phyloP scores from a whole-genome alignment of 2,329 filamentous ascomycete species.

The Beauveria pseudobassiana region DNA sequence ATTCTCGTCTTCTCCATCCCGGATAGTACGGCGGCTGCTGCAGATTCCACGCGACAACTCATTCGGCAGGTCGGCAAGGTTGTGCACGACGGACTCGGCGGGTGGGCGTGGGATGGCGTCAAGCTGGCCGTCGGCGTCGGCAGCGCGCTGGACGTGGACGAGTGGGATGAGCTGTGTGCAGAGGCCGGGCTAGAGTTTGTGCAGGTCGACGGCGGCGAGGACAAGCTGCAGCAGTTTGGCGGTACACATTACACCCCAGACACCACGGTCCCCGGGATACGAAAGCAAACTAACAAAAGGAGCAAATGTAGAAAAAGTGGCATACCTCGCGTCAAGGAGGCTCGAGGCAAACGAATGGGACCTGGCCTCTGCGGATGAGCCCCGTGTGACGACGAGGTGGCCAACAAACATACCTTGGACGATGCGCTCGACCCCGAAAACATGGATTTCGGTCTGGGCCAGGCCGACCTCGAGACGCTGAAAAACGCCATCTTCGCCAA shows the following conservation, averaged over 20 bases:
- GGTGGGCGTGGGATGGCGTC: conserved; percentile 59
- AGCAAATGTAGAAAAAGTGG: conserved; percentile 43
- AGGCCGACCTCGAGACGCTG: conserved; percentile 44
- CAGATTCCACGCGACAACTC: conserved; percentile 29
- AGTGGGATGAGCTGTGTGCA: conserved; percentile 55
- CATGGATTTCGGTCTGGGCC: conserved; percentile 45
- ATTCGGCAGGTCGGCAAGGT: conserved; percentile 48
- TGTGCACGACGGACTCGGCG: conserved; percentile 48
- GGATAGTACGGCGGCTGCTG: conserved; percentile 9
- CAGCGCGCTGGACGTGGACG: conserved; percentile 37
- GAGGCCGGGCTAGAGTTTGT: conserved; percentile 57
- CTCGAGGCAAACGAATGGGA: conserved; percentile 63
- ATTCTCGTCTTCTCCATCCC: conserved; percentile 33
- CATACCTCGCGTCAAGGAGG: conserved; percentile 51
- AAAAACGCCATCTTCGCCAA: conserved; percentile 42
- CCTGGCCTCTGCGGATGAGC: conserved; percentile 19
- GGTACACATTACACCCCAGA: conserved; percentile 28
- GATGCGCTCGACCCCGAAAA: conserved; percentile 35
- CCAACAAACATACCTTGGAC: conserved; percentile 19
- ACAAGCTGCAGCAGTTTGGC: conserved; percentile 46
- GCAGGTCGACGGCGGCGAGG: conserved; percentile 35
- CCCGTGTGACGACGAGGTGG: conserved; percentile 23
- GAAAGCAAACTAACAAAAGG: background rate
- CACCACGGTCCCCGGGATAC: background rate
- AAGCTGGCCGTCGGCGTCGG: conserved; percentile 51